These are phyloP conservation scores for Colletotrichum sp. DNA, from an alignment of 2,329 filamentous ascomycete genomes.

Conservation along the genomic window DNA sequence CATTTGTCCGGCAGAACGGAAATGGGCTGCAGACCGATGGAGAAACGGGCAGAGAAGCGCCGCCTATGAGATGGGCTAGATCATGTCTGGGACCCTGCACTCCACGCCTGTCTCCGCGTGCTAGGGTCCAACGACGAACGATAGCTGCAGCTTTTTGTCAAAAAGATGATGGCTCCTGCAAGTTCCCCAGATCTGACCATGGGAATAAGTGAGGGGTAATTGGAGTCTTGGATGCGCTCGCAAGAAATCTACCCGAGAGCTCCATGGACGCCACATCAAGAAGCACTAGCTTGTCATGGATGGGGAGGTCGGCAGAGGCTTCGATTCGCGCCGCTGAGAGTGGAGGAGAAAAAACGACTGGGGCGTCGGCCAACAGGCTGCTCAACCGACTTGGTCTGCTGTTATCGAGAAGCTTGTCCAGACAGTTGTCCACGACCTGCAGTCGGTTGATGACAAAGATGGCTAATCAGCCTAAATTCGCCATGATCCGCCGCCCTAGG, in stretches of 20 bases:
- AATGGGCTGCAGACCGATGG: not conserved
- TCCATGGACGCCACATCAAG: not conserved
- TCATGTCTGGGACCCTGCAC: not conserved
- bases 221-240: not conserved
- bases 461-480: conserved; percentile 9
- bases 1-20: not conserved
- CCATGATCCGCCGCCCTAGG: not conserved
- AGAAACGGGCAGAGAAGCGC: not conserved
- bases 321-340: not conserved
- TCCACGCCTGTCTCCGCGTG: not conserved
- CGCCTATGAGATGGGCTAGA: not conserved
- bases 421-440: not conserved
- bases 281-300: not conserved
- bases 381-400: not conserved
- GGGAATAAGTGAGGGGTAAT: conserved; percentile 4
- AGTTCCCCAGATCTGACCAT: not conserved
- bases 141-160: not conserved
- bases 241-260: not conserved
- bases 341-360: not conserved
- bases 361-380: not conserved
- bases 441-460: not conserved
- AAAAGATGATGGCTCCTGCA: not conserved
- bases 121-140: not conserved
- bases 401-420: not conserved
- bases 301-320: not conserved